Conservation (phyloP, 805 yeast species). For the Ogataea nonfermentans region DNA sequence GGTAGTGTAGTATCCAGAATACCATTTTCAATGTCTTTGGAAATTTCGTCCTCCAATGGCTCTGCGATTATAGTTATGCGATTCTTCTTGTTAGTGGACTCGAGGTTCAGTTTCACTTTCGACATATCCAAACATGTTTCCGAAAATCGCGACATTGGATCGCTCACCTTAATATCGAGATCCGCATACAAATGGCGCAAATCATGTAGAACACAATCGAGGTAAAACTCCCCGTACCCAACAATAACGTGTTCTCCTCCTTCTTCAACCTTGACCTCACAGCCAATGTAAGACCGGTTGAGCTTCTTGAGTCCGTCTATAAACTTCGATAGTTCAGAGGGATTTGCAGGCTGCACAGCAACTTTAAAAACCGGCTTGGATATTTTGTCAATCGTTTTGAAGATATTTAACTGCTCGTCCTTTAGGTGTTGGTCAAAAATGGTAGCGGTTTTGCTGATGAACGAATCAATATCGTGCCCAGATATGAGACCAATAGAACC, state of each 20-base stretch:
- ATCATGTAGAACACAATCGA: conserved; percentile 82
- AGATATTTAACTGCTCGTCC: conserved; percentile 28
- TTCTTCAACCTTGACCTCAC: conserved; percentile 72
- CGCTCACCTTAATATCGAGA: conserved; percentile 77
- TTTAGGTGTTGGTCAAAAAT: conserved; percentile 37
- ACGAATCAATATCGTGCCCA: conserved; percentile 53
- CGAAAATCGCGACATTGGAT: conserved; percentile 74
- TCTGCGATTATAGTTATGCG: conserved; percentile 72
- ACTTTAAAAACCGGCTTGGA: conserved; percentile 67
- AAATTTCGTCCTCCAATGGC: conserved; percentile 59
- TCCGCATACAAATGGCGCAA: conserved; percentile 61
- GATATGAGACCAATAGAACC: conserved; percentile 71
- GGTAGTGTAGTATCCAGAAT: conserved; percentile 34
- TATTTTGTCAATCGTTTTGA: conserved; percentile 44
- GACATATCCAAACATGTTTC: conserved; percentile 74
- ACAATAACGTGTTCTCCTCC: conserved; percentile 81
- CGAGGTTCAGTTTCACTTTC: conserved; percentile 61
- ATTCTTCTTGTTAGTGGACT: conserved; percentile 53
- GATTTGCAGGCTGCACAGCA: conserved; percentile 77
- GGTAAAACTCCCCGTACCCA: conserved; percentile 84
- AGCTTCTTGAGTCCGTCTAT: conserved; percentile 66
- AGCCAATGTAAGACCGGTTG: conserved; percentile 62
- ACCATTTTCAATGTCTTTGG: conserved; percentile 54
- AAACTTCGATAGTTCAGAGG: conserved; percentile 74
- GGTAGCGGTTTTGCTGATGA: conserved; percentile 61